Evolutionary conservation across 2,329 filamentous ascomycete species (phyloP), one percentile per base, ranked within the genome.

Genomic region (Colletotrichum ledebouriae): DNA sequence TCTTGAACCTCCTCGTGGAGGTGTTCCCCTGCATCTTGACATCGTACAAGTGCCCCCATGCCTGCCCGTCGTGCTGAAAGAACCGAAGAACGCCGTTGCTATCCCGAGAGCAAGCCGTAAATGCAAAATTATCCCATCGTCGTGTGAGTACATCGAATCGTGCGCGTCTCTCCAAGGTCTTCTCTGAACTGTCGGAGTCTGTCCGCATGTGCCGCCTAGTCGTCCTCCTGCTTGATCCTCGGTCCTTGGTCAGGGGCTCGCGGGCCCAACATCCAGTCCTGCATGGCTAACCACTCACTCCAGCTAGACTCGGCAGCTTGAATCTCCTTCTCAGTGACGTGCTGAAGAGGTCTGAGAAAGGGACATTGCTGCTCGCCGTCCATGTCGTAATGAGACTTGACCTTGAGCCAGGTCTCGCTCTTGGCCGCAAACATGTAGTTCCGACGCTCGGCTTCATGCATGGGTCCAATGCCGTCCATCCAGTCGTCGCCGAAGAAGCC

Each of bases 401-500:
- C 94, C 59, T 88, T 90, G 20, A 94, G 86, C 95, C 96, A 98
- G 58, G 89, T 93, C 29, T 92, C 92, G 75, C 93, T 96, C 82
- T 98, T 99, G 12, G 94, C 93, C 0, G 95, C 93, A 77, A 98
- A 98, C 39, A 99, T 86, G 77, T 96, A 99, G 77, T 99, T 99
- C 63, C 94, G 88, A 59, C 96, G 88, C 80, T 99, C 96, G 71
- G 92, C 90, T 78, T 98, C 93, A 76, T 97, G 92, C 67, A 98
- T 83, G 11, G 90, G 89, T 0, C 94, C 92, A 56, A 98, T 86
- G 2, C 96, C 96, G 20, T 87, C 83, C 39, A 83, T 80, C 93
- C 94, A 99, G 76, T 97, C 92, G 72, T 98, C 93, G n/a, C 96
- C 96, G 74, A 98, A 99, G 82, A 98, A 97, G 11, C 94, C 94